Percentiles rank a stretch among this genome's conserved stretches.
Conservation (phyloP, 2,329 filamentous ascomycete genomes). For the Diaporthe nobilis region DNA sequence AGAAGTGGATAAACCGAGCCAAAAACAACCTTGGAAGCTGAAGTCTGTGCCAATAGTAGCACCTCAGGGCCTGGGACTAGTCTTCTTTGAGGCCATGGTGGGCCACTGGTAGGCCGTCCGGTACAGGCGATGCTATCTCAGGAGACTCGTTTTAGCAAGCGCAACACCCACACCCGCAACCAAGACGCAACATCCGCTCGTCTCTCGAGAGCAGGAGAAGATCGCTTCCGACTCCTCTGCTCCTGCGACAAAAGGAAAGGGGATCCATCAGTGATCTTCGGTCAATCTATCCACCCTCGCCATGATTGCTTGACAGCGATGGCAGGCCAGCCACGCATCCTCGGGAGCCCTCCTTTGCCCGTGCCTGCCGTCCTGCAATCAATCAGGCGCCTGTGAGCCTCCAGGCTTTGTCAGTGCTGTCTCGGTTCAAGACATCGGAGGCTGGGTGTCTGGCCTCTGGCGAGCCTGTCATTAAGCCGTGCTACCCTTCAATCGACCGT, state of each 20-base stretch:
- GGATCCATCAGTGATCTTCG: slow-evolving; percentile 22
- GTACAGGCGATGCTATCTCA: slow-evolving; percentile 23
- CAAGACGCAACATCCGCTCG: neutral
- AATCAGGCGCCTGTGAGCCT: slow-evolving; percentile 7
- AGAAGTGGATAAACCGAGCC: slow-evolving; percentile 23
- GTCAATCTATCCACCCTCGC: slow-evolving; percentile 27
- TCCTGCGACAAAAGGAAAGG: slow-evolving; percentile 27
- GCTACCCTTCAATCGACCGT: slow-evolving; percentile 24
- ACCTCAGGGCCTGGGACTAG: slow-evolving; percentile 17
- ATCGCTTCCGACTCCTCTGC: slow-evolving; percentile 2
- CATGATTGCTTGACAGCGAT: neutral
- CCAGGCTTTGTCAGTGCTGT: slow-evolving; percentile 24
- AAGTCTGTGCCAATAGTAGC: slow-evolving; percentile 30
- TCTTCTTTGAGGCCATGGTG: neutral
- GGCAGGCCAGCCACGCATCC: slow-evolving; percentile 20
- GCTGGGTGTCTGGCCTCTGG: slow-evolving; percentile 31
- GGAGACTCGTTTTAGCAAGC: slow-evolving; percentile 29
- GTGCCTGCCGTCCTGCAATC: slow-evolving; percentile 21
- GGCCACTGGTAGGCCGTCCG: neutral
- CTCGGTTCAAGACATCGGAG: slow-evolving; percentile 31
- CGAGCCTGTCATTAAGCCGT: slow-evolving; percentile 26
- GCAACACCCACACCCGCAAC: neutral
- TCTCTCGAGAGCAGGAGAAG: neutral
- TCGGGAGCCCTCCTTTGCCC: slow-evolving; percentile 14
- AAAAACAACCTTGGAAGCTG: slow-evolving; percentile 27